phyloP scores from a whole-genome alignment of 2,329 filamentous ascomycete genomes.

The Passalora sequoiae region DNA sequence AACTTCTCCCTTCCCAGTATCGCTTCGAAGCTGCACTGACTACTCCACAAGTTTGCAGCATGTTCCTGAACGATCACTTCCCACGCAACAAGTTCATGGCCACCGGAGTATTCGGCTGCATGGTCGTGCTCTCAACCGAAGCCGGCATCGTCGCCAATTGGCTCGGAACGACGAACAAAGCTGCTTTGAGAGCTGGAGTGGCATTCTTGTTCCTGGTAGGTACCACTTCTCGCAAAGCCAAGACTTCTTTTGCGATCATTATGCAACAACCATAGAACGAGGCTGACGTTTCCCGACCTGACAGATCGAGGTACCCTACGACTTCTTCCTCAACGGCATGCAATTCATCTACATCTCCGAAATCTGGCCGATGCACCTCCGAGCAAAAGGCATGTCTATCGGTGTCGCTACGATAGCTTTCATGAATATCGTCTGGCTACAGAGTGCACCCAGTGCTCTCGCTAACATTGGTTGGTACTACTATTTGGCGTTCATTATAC shows the following conservation, averaged over 20 bases:
- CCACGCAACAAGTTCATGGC: constrained; percentile 17
- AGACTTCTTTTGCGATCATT: constrained; percentile 19
- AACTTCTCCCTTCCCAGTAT: not conserved
- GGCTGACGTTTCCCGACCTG: too few relatives aligned
- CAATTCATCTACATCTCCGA: constrained; percentile 22
- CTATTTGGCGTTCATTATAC: constrained; percentile 19
- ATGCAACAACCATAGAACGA: too few relatives aligned
- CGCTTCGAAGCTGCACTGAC: too few relatives aligned
- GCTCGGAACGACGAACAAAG: constrained; percentile 11
- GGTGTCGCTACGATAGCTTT: constrained; percentile 22
- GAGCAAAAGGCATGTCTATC: constrained; percentile 22
- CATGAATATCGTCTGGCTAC: constrained; percentile 26
- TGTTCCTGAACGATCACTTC: constrained; percentile 15
- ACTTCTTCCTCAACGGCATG: constrained; percentile 18
- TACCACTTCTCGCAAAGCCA: too few relatives aligned
- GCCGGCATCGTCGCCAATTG: constrained; percentile 18
- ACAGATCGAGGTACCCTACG: constrained; percentile 21
- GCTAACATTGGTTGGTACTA: constrained; percentile 18
- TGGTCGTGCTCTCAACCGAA: constrained; percentile 18
- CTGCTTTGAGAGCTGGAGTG: constrained; percentile 14
- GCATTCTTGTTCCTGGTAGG: constrained; percentile 3
- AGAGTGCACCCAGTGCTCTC: constrained; percentile 16
- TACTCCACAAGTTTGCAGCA: not conserved
- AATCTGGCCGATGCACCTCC: constrained; percentile 20
- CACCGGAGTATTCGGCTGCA: constrained; percentile 20